Percentiles rank a stretch among this genome's conserved stretches.
phyloP scores from a whole-genome alignment of 768 basidiomycete species.

The Suillus fuscotomentosus region DNA sequence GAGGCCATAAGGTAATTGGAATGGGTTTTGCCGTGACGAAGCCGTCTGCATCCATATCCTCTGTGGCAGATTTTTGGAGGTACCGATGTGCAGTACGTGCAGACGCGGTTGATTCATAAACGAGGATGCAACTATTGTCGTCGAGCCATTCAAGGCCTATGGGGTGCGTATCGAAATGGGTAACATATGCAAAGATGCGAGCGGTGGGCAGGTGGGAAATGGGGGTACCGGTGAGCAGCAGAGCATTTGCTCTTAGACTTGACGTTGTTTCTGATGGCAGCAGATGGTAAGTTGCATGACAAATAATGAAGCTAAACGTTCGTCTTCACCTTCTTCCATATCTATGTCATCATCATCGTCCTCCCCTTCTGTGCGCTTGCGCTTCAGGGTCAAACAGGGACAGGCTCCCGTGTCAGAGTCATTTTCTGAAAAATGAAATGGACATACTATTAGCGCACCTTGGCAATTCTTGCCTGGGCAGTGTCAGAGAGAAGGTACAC shows the following conservation, averaged over 20 bases:
- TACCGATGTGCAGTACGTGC: slow-evolving; percentile 51
- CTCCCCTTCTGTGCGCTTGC: slow-evolving; percentile 38
- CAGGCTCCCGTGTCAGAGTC: slow-evolving; percentile 43
- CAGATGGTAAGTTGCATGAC: slow-evolving; percentile 12
- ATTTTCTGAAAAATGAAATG: slow-evolving; percentile 34
- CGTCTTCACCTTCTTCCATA: slow-evolving; percentile 26
- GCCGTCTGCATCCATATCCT: slow-evolving; percentile 53
- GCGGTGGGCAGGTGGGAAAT: slow-evolving; percentile 75
- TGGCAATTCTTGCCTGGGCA: slow-evolving; percentile 54
- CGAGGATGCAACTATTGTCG: slow-evolving; percentile 78
- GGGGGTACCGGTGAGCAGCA: slow-evolving; percentile 70
- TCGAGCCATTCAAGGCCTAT: slow-evolving; percentile 88
- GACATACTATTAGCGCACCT: slow-evolving; percentile 64
- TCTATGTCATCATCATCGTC: slow-evolving; percentile 36
- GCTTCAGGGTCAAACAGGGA: slow-evolving; percentile 43
- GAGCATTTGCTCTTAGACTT: slow-evolving; percentile 53
- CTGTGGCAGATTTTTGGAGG: slow-evolving; percentile 51
- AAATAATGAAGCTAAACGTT: too few relatives aligned
- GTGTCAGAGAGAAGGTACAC: slow-evolving; percentile 79
- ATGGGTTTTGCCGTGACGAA: slow-evolving; percentile 65
- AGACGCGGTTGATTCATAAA: slow-evolving; percentile 56
- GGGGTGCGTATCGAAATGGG: slow-evolving; percentile 72
- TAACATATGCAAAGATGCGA: slow-evolving; percentile 79
- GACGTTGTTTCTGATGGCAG: slow-evolving; percentile 39
- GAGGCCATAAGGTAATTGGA: slow-evolving; percentile 74